Percentiles rank a stretch among this genome's conserved stretches.
These are phyloP conservation scores for Sergeia podlipaevii DNA, from an alignment of 208 protist genomes.

Conservation along the genomic window DNA sequence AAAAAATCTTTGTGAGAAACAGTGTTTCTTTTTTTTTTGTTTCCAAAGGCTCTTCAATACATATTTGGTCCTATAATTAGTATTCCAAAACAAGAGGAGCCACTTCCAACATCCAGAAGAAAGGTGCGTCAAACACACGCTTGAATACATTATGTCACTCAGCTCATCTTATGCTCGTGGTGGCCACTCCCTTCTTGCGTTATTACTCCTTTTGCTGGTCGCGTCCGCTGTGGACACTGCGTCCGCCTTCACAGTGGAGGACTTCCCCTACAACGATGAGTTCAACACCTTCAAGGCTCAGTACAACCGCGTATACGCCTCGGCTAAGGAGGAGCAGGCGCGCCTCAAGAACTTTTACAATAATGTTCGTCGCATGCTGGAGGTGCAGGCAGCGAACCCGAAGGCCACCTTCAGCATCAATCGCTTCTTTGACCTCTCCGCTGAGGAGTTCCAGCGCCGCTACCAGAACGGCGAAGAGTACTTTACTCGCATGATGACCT, in stretches of 20 bases:
- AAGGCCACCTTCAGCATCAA: constrained; percentile 51
- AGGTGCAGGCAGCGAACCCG: constrained; percentile 37
- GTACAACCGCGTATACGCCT: constrained; percentile 33
- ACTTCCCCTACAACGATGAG: constrained; percentile 10
- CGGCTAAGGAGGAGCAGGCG: constrained; percentile 23
- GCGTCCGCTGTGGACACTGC: not conserved
- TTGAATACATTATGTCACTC: too few relatives aligned
- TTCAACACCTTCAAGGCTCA: constrained; percentile 40
- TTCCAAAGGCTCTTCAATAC: too few relatives aligned
- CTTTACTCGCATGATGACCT: constrained; percentile 23
- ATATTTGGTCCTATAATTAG: too few relatives aligned
- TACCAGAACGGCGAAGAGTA: constrained; percentile 35
- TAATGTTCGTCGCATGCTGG: constrained; percentile 29
- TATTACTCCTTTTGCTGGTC: constrained; percentile 16
- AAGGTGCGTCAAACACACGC: too few relatives aligned
- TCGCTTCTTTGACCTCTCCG: constrained; percentile 59
- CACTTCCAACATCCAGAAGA: too few relatives aligned
- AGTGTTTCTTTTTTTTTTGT: too few relatives aligned
- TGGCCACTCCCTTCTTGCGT: constrained; percentile 7
- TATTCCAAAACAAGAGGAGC: too few relatives aligned
- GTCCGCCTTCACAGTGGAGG: constrained; percentile 5
- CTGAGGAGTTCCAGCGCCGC: constrained; percentile 35
- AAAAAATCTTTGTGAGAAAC: too few relatives aligned
- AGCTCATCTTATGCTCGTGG: too few relatives aligned
- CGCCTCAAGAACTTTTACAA: constrained; percentile 30